These are phyloP conservation scores for Rhizopogon salebrosus DNA, from an alignment of 768 basidiomycete genomes.

Conservation along the genomic window DNA sequence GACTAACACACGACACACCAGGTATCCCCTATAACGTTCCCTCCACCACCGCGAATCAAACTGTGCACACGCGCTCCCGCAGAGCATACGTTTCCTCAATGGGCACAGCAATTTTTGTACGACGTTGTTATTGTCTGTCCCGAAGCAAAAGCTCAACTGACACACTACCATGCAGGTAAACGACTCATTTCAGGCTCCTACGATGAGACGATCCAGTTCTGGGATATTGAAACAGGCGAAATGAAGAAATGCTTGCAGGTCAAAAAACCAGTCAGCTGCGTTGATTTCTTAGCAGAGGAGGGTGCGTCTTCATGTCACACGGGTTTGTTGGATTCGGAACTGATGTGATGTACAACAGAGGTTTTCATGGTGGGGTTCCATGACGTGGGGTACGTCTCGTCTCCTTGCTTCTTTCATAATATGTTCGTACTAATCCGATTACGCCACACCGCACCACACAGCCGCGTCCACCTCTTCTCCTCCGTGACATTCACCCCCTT, in stretches of 20 bases:
- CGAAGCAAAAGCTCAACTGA: no score
- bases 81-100: no score
- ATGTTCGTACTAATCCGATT: constrained; percentile 1
- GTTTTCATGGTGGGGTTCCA: constrained; percentile 92
- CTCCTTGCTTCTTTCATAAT: neutral
- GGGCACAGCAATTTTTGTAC: no score
- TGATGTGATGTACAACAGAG: constrained; percentile 50
- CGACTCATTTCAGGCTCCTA: constrained; percentile 86
- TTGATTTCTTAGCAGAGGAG: constrained; percentile 81
- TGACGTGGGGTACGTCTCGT: constrained; percentile 72
- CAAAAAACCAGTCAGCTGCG: constrained; percentile 87
- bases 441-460: constrained; percentile 29
- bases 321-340: constrained; percentile 1
- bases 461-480: constrained; percentile 90
- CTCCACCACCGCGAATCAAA: no score
- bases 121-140: no score
- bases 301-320: no score
- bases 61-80: no score
- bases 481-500: constrained; percentile 77
- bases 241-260: constrained; percentile 74
- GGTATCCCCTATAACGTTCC: no score
- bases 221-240: constrained; percentile 70
- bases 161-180: constrained; percentile 42
- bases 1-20: no score
- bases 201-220: constrained; percentile 89